Evolutionary conservation across 495 filamentous ascomycete species (phyloP), one percentile per base, ranked within the genome.

Genomic region (Daldinia grandis): DNA sequence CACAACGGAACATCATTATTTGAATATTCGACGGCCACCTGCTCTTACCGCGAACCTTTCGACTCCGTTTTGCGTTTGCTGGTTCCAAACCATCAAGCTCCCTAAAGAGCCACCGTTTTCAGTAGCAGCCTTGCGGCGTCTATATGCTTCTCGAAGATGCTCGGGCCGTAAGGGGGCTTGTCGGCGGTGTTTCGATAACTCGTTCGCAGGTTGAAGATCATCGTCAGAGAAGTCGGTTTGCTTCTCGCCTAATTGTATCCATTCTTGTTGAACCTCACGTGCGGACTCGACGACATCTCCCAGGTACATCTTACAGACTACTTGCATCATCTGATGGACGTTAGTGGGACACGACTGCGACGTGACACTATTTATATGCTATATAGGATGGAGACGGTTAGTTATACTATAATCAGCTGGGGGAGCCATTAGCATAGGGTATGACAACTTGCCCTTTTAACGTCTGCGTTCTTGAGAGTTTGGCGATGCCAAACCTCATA

Each of bases 311-410:
- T 97, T 97, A 33, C 91, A 89, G 60, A 92, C 92, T 3, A 90
- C 88, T 55, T 91, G 91, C 72, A 97, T 90, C 25, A 90, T 92
- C 21, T 90, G 90, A 40, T 95, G 89, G 28, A 97, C 90, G 55
- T 86, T 89, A 14, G 87, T 84, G 4, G 93, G 90, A 3, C 94
- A 93, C 19, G 92, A 95, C 78, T 97, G 94, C 1, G 91, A 93
- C 12, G 96, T 89, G 42, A 93, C 93, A 69, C 94, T 92, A 72
- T 97, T 97, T 76, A 93, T 88, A 68, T 93, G 90, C 82, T 92
- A 30, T 30, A 35, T 17, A 55, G 17, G 30, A 19, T 51, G 28
- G 9, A 7, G 19, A 33, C 49, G 7, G 72, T 81, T 74, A 81
- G 75, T 53, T 19, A 62, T n/a, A 54, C 5, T 8, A 9, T 10